Evolutionary conservation across 345 rosid genomes (phyloP).

Genomic region (Nasturtium officinale): DNA sequence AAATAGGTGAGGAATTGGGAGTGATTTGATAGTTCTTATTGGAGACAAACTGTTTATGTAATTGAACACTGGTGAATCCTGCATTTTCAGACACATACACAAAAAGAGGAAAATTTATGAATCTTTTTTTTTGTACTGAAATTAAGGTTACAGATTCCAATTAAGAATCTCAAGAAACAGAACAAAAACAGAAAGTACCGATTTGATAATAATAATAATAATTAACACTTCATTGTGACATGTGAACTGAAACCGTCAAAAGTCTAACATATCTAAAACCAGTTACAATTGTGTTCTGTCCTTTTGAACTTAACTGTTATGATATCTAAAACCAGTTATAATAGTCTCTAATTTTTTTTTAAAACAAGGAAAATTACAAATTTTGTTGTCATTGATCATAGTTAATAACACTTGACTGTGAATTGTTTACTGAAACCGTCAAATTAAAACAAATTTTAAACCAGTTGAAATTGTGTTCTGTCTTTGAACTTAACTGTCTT

Average conservation of each 20-base stretch:
- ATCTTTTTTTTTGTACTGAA: neutral
- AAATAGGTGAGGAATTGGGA: constrained; percentile 61
- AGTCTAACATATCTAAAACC: no score
- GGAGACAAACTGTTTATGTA: constrained; percentile 94
- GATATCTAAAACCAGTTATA: no score
- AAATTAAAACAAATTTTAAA: constrained; percentile 13
- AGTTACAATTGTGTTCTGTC: no score
- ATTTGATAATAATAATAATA: neutral
- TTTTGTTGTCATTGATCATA: constrained; percentile 10
- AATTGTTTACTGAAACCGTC: neutral
- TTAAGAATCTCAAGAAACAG: constrained; percentile 18
- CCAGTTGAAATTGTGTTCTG: neutral
- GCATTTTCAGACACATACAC: constrained; percentile 36
- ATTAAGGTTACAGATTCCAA: constrained; percentile 17
- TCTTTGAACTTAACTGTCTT: constrained; percentile 23
- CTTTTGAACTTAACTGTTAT: no score
- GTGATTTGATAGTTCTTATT: constrained; percentile 79
- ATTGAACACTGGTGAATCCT: constrained; percentile 96
- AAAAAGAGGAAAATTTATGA: neutral
- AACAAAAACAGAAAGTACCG: neutral
- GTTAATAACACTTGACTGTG: neutral
- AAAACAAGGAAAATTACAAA: neutral
- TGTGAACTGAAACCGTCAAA: no score
- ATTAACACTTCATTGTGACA: no score
- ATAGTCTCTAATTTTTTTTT: no score